Conservation (phyloP, 805 yeast species). For the Sungouiozyma ichnusensis region DNA sequence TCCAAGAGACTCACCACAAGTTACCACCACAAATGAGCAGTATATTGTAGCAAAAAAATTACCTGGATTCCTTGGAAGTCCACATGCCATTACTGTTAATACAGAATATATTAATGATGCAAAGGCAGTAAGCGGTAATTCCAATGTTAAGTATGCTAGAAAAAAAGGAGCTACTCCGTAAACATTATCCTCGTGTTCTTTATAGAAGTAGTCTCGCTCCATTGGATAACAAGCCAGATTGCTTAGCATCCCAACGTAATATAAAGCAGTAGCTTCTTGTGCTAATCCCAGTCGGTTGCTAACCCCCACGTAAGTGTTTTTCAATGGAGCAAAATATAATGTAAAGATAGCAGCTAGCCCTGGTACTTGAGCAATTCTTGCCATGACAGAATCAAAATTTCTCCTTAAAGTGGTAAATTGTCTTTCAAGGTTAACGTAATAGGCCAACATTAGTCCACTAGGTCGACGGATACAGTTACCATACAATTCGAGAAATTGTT, state of each 20-base stretch:
- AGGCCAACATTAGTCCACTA: conserved; percentile 20
- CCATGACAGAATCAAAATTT: conserved; percentile 47
- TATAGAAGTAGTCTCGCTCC: conserved; percentile 66
- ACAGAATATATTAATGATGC: conserved; percentile 49
- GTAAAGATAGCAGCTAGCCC: conserved; percentile 58
- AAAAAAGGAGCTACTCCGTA: conserved; percentile 60
- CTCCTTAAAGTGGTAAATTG: conserved; percentile 33
- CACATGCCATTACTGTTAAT: conserved; percentile 58
- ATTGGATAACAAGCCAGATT: conserved; percentile 66
- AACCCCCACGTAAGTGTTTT: conserved; percentile 39
- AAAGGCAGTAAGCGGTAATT: conserved; percentile 20
- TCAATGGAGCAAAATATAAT: conserved; percentile 54
- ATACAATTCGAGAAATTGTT: conserved; percentile 10
- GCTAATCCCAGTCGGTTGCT: conserved; percentile 62
- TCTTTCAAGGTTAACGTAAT: conserved; percentile 31
- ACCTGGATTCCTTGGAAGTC: conserved; percentile 56
- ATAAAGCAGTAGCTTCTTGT: conserved; percentile 63
- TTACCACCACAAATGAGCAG: conserved; percentile 42
- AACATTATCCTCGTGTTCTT: conserved; percentile 64
- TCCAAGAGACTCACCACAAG: conserved; percentile 80
- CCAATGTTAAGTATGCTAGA: conserved; percentile 25
- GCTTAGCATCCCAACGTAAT: conserved; percentile 70
- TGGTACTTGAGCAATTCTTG: conserved; percentile 54
- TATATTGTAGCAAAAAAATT: conserved; percentile 59
- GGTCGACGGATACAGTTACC: conserved; percentile 15